Percentiles rank a stretch among this genome's conserved stretches.
Evolutionary conservation across 495 filamentous ascomycete species (phyloP).

Genomic region (Podospora sp.): DNA sequence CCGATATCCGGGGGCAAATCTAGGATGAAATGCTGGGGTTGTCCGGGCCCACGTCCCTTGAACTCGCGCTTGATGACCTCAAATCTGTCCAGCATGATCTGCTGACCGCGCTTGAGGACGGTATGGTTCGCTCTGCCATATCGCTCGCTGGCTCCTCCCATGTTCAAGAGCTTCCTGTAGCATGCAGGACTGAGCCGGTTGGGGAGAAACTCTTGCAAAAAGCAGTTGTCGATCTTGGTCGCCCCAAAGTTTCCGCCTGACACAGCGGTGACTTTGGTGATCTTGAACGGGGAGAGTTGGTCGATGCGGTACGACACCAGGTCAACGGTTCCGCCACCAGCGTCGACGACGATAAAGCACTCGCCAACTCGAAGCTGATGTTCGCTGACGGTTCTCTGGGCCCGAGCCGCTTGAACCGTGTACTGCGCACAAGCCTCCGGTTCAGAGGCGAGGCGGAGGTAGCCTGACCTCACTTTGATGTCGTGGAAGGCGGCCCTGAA

Average conservation of each 20-base stretch:
- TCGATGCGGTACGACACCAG: constrained; percentile 22
- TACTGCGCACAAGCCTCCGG: not conserved
- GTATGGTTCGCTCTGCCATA: constrained; percentile 12
- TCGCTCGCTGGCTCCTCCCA: not conserved
- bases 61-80: constrained; percentile 21
- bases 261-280: not conserved
- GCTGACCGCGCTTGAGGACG: constrained; percentile 10
- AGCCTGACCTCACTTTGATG: constrained; percentile 7
- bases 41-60: constrained; percentile 2
- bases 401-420: constrained; percentile 7
- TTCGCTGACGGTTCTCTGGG: not conserved
- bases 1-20: constrained; percentile 20
- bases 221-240: constrained; percentile 18
- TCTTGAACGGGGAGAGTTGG: constrained; percentile 12
- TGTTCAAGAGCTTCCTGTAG: constrained; percentile 7
- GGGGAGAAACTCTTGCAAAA: constrained; percentile 16
- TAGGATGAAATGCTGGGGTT: not conserved
- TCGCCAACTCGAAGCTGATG: constrained; percentile 14
- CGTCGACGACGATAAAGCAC: constrained; percentile 28
- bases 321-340: constrained; percentile 28
- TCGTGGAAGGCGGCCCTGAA: constrained; percentile 15
- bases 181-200: not conserved
- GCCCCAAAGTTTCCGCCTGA: constrained; percentile 10
- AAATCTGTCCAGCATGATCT: constrained; percentile 19
- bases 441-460: constrained; percentile 4